Percentiles rank a stretch among this genome's conserved stretches.
These are phyloP conservation scores for Myrmaecium sp. DNA, from an alignment of 2,329 filamentous ascomycete genomes.

Conservation along the genomic window DNA sequence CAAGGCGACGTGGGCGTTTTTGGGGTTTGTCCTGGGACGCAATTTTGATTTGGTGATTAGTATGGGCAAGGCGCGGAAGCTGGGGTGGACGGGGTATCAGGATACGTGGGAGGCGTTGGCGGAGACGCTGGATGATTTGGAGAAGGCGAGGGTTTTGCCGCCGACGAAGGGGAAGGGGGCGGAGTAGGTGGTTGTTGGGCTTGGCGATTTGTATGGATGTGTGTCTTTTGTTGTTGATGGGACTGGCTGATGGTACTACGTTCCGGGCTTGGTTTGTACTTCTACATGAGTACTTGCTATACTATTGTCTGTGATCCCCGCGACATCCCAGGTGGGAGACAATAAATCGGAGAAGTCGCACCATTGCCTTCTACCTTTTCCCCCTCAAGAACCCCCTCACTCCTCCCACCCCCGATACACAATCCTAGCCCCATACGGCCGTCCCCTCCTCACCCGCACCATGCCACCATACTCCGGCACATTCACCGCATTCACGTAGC, in stretches of 20 bases:
- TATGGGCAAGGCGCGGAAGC: constrained; percentile 30
- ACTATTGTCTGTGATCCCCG: no score
- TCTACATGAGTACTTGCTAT: no score
- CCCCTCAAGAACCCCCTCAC: no score
- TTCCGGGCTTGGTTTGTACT: no score
- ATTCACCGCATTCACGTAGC: constrained; percentile 81
- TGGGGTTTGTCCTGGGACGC: constrained; percentile 26
- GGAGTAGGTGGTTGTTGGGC: no score
- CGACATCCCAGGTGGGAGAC: no score
- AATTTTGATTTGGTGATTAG: constrained; percentile 24
- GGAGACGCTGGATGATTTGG: constrained; percentile 18
- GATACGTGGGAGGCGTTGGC: constrained; percentile 21
- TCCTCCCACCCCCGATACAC: constrained; percentile 78
- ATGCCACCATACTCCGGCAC: constrained; percentile 62
- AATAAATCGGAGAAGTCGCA: no score
- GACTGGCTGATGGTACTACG: no score
- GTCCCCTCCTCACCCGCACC: constrained; percentile 68
- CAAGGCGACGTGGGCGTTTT: constrained; percentile 28
- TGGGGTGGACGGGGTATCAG: constrained; percentile 25
- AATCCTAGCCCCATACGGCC: constrained; percentile 64
- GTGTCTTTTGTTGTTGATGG: no score
- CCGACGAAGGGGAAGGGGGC: no score
- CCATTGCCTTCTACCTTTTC: no score
- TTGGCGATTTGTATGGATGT: no score
- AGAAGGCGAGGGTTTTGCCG: constrained; percentile 12